phyloP scores from a whole-genome alignment of 495 filamentous ascomycete genomes.

The Umbilicaria muhlenbergii region DNA sequence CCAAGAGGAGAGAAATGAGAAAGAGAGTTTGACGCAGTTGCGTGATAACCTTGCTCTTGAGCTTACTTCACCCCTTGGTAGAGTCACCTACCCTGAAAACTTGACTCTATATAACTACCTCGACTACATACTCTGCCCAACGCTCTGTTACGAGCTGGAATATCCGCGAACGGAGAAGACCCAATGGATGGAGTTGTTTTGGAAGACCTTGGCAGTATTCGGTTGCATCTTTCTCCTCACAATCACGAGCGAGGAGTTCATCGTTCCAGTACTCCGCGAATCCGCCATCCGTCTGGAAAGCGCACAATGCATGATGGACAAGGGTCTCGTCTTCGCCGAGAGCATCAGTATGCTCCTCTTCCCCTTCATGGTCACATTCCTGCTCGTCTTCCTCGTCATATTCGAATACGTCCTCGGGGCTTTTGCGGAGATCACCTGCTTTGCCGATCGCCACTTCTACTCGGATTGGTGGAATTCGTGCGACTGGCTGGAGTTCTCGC shows the following conservation, averaged over 20 bases:
- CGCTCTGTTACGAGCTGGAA: slow-evolving; percentile 92
- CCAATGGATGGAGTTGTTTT: slow-evolving; percentile 68
- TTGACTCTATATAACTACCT: slow-evolving; percentile 65
- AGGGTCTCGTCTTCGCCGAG: slow-evolving; percentile 67
- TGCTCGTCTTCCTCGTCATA: slow-evolving; percentile 90
- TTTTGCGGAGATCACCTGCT: slow-evolving; percentile 84
- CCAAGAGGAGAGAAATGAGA: slow-evolving; percentile 22
- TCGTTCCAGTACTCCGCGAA: slow-evolving; percentile 74
- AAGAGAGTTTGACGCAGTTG: slow-evolving; percentile 42
- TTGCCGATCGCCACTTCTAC: slow-evolving; percentile 92
- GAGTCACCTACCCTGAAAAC: slow-evolving; percentile 81
- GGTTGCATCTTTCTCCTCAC: slow-evolving; percentile 94
- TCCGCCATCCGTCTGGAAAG: slow-evolving; percentile 50
- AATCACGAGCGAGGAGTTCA: slow-evolving; percentile 86
- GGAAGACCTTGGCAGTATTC: slow-evolving; percentile 80
- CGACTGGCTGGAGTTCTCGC: slow-evolving; percentile 75
- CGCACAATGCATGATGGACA: slow-evolving; percentile 43
- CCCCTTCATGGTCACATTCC: slow-evolving; percentile 92
- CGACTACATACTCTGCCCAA: slow-evolving; percentile 86
- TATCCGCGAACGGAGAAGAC: slow-evolving; percentile 68
- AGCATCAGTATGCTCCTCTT: slow-evolving; percentile 89
- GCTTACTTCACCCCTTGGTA: slow-evolving; percentile 75
- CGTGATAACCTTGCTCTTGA: slow-evolving; percentile 83
- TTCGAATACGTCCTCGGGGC: slow-evolving; percentile 95
- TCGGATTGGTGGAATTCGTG: slow-evolving; percentile 82